Base-by-base conservation (phyloP, 805 yeast genomes). In the Yamadazyma ubonensis region DNA sequence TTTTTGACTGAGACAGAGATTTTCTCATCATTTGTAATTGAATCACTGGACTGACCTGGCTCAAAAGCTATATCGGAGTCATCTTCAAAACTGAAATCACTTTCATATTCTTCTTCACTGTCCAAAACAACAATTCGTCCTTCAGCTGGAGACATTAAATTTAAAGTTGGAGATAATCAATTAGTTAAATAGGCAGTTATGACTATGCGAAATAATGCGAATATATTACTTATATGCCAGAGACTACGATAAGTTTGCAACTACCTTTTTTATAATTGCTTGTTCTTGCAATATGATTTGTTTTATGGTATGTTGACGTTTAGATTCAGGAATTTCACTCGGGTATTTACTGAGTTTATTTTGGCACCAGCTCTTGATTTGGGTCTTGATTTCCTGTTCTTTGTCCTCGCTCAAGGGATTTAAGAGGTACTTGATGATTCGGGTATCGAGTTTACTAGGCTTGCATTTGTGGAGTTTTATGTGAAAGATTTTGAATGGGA, bases 401-500 rank as follows among this genome's bases (percentile, higher is more conserved):
- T 32, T 18, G 14, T 22, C 32, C 9, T 26, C 30, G 31, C 15
- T 28, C 10, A 15, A 12, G 11, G 19, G 37, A 3, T 21, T 18
- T 11, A 45, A 16, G 20, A 45, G 42, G 29, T 39, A 36, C 26
- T 45, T 36, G 25, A 31, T 16, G 19, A 45, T 20, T 29, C 42
- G 40, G 6, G 20, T 8, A 5, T 38, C 33, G 1, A 45, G 22
- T 21, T 39, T 45, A 20, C 26, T 20, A 6, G 36, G 39, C 14
- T 26, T 30, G 22, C 36, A 34, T 6, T 38, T 29, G 31, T 25
- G 35, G n/a, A 45, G 33, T 21, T 45, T 45, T 28, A 38, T 17
- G 15, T 42, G 27, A 39, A 45, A 45, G 10, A 33, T 29, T 18
- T 38, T 41, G 50, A 54, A 57, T 3, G 63, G 59, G 49, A 67